These are phyloP conservation scores for Pseudocercospora vitis DNA, from an alignment of 2,329 filamentous ascomycete species.

Conservation along the genomic window DNA sequence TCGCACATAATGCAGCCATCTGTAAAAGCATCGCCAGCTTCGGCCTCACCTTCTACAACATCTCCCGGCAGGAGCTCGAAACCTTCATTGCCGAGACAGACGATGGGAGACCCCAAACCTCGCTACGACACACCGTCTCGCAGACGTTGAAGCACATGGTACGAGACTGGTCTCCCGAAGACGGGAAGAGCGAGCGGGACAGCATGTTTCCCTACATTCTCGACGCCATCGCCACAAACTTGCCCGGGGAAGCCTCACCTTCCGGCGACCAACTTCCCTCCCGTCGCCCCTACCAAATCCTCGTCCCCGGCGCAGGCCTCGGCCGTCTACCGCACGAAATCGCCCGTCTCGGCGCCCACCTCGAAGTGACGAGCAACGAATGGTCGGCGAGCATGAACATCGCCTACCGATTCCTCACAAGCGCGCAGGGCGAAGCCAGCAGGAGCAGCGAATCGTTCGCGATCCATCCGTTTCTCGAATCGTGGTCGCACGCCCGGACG, in stretches of 20 bases:
- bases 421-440: slow-evolving; percentile 51
- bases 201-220: slow-evolving; percentile 65
- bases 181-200: slow-evolving; percentile 70
- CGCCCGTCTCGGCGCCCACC: slow-evolving; percentile 66
- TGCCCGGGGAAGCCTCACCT: too few species aligned
- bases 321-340: slow-evolving; percentile 79
- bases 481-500: slow-evolving; percentile 68
- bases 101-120: slow-evolving; percentile 55
- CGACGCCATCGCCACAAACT: slow-evolving; percentile 42
- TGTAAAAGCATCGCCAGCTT: slow-evolving; percentile 69
- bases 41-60: slow-evolving; percentile 42
- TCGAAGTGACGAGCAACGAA: slow-evolving; percentile 73
- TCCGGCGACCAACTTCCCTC: too few species aligned
- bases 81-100: slow-evolving; percentile 19
- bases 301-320: slow-evolving; percentile 83
- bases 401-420: slow-evolving; percentile 69
- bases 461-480: slow-evolving; percentile 74
- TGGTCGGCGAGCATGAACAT: slow-evolving; percentile 91
- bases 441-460: slow-evolving; percentile 67
- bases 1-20: slow-evolving; percentile 78
- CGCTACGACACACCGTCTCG: slow-evolving; percentile 41
- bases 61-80: slow-evolving; percentile 18
- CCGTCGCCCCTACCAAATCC: slow-evolving; percentile 56
- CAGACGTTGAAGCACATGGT: slow-evolving; percentile 90
- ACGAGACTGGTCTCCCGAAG: slow-evolving; percentile 83